These are phyloP conservation scores for Ophiostoma tasmaniense DNA, from an alignment of 2,329 filamentous ascomycete species.

Conservation along the genomic window DNA sequence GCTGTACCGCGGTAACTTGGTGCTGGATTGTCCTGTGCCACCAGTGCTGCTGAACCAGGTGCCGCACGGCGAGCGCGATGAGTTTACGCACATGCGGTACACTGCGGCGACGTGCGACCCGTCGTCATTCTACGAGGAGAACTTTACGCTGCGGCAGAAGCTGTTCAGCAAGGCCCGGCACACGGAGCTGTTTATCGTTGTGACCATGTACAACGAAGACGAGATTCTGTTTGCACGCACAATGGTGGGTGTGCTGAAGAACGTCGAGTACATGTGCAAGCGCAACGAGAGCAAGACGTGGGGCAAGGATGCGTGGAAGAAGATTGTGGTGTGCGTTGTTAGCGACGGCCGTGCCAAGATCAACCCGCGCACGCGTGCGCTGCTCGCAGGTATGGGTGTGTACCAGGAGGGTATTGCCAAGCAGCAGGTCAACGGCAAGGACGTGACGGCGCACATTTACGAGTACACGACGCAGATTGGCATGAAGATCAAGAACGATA, in stretches of 20 bases:
- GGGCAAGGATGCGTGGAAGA: slow-evolving; percentile 99
- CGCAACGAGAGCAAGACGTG: slow-evolving; percentile 91
- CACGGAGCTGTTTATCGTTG: slow-evolving; percentile 90
- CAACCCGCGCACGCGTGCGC: slow-evolving; percentile 79
- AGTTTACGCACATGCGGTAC: slow-evolving; percentile 88
- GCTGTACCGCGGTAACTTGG: slow-evolving; percentile 90
- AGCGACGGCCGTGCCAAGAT: slow-evolving; percentile 97
- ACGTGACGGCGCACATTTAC: slow-evolving; percentile 96
- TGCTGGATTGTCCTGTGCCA: slow-evolving; percentile 92
- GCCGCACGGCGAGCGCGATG: slow-evolving; percentile 84
- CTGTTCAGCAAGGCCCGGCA: slow-evolving; percentile 87
- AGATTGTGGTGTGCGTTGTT: slow-evolving; percentile 96
- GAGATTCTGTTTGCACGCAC: slow-evolving; percentile 92
- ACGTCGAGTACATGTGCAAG: slow-evolving; percentile 96
- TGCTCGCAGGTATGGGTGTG: slow-evolving; percentile 86
- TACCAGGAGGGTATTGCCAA: slow-evolving; percentile 98
- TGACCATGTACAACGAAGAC: slow-evolving; percentile 99
- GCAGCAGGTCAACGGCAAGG: slow-evolving; percentile 92
- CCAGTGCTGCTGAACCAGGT: slow-evolving; percentile 80
- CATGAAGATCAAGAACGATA: slow-evolving; percentile 79
- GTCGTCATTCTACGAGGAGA: slow-evolving; percentile 73
- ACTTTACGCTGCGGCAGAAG: slow-evolving; percentile 84
- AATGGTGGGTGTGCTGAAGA: slow-evolving; percentile 96
- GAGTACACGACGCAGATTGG: slow-evolving; percentile 86
- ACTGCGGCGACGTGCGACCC: slow-evolving; percentile 92